A percentile compares a stretch with the other conserved stretches of the same genome.
phyloP scores from a whole-genome alignment of 1,139 yeast genomes.

The Blastobotrys elegans region DNA sequence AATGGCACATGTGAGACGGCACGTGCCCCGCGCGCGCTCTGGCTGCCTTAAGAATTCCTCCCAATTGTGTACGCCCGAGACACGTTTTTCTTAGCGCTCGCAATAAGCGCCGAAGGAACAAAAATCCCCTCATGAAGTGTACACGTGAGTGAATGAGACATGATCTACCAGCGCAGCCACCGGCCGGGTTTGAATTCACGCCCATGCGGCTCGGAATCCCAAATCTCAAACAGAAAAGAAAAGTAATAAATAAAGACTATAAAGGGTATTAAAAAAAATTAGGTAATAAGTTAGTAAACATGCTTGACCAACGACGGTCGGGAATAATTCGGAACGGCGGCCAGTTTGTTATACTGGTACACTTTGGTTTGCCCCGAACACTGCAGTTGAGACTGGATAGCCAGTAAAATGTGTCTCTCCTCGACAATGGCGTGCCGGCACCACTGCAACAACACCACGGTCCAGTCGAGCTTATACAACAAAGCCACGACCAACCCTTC shows the following conservation, averaged over 20 bases:
- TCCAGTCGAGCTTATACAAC: slow-evolving; percentile 11
- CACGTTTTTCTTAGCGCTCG: no score
- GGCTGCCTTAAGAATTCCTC: no score
- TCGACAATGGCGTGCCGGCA: slow-evolving; percentile 1
- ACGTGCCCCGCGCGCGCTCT: no score
- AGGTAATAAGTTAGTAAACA: neutral
- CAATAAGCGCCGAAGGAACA: no score
- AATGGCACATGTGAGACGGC: no score
- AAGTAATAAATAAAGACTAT: neutral
- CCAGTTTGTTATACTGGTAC: neutral
- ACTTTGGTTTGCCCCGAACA: neutral
- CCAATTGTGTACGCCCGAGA: no score
- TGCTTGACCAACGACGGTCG: slow-evolving; percentile 1
- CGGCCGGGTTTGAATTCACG: no score
- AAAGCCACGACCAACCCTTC: slow-evolving; percentile 13
- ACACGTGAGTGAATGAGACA: no score
- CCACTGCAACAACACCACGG: slow-evolving; percentile 8
- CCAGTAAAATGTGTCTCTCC: neutral
- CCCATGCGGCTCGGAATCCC: no score
- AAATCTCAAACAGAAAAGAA: neutral
- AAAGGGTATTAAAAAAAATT: neutral
- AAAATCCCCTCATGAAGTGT: no score
- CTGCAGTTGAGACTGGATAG: slow-evolving; percentile 8
- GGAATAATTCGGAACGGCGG: slow-evolving; percentile 3
- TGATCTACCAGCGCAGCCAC: no score